Base-by-base conservation (phyloP, 306 rosid genomes). In the Heteromeles arbutifolia region DNA sequence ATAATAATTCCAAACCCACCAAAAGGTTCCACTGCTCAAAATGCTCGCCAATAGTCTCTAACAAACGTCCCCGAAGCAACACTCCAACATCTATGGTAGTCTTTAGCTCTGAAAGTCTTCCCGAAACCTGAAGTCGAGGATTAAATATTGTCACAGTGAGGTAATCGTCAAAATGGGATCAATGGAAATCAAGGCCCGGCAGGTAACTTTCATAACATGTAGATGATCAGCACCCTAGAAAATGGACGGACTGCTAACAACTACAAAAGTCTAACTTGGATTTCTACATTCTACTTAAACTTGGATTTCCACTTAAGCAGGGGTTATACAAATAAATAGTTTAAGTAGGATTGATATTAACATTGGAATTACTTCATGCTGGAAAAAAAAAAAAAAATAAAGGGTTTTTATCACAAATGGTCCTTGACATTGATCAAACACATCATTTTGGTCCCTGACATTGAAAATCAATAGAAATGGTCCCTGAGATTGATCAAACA, bases 11-110 rank as follows among this genome's bases (percentile, higher is more conserved):
- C 66, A 45, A 56, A 84, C 92, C 39, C 65, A 95, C 98, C 96
- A 90, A 77, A 83, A 83, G 43, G 83, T 87, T 84, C 98, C 98
- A 95, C 69, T 85, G 86, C 85, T 95, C 96, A 71, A 84, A 91
- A 62, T 89, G 92, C 50, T 83, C 87, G 32, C 90, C 92, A 82
- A 92, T 90, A 78, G 84, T 79, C 82, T 86, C 84, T 76, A 95
- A 84, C 88, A 95, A 84, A 86, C 82, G 83, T 72, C 79, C 90
- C 70, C 88, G 88, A 56, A 90, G 98, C 76, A 78, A 75, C 77
- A 75, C 75, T 76, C 98, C 98, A 63, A 92, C 74, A 83, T 92
- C 98, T 79, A 92, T 72, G 37, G 97, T 92, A 61, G 97, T 82
- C 87, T 90, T 89, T 83, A 95, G 87, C 84, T 95, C 98, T 44